Conservation (phyloP, 768 basidiomycete species). For the Auriscalpium microsporum region DNA sequence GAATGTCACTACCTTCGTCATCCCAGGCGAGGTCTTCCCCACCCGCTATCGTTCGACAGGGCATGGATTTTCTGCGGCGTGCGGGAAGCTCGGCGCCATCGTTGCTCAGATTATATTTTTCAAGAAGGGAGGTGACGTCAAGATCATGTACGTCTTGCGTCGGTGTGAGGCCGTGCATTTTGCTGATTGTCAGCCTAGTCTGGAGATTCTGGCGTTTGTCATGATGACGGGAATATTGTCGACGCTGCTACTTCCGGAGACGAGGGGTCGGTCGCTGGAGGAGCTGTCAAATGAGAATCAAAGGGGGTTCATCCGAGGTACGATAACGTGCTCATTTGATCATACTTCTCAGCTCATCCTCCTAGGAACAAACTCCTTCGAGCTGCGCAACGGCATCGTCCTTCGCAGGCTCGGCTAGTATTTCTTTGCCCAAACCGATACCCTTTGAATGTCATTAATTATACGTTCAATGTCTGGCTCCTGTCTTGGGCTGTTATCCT, state of each 20-base stretch:
- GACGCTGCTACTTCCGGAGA: slow-evolving; percentile 36
- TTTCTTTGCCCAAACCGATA: neutral
- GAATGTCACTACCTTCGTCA: slow-evolving; percentile 36
- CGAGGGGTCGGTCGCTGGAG: slow-evolving; percentile 28
- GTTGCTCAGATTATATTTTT: slow-evolving; percentile 29
- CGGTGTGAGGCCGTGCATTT: no score
- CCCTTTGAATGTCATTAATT: no score
- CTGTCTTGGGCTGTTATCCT: no score
- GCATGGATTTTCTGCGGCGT: slow-evolving; percentile 38
- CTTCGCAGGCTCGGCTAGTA: slow-evolving; percentile 1
- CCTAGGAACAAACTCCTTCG: slow-evolving; percentile 3
- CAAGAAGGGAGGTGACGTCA: neutral
- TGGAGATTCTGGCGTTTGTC: slow-evolving; percentile 36
- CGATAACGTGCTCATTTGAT: neutral
- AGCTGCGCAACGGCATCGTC: slow-evolving; percentile 12
- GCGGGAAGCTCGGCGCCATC: slow-evolving; percentile 38
- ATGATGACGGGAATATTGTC: slow-evolving; percentile 36
- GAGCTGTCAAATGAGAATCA: slow-evolving; percentile 30
- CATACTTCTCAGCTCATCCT: no score
- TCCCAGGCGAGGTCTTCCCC: slow-evolving; percentile 38
- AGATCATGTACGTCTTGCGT: neutral
- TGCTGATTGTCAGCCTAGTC: neutral
- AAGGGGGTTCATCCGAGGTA: slow-evolving; percentile 23
- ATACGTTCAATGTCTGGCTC: no score
- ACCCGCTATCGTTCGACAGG: slow-evolving; percentile 36